Evolutionary conservation across 352 stramenopile genomes (phyloP).

Genomic region (Saprolegnia parasitica): DNA sequence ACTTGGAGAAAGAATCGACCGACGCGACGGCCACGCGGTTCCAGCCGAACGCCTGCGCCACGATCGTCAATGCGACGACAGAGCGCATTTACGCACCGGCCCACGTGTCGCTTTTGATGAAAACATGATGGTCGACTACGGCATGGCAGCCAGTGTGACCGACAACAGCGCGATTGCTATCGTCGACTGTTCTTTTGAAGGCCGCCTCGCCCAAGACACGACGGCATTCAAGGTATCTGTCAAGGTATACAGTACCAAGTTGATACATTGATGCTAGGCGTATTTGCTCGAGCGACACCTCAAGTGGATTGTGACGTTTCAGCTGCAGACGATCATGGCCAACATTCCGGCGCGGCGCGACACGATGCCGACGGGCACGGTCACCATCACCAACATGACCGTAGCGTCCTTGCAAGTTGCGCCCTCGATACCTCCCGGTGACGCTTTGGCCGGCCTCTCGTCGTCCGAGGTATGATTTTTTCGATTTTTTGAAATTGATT

Average conservation of each 20-base stretch:
- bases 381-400: constrained; percentile 18
- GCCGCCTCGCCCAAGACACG: constrained; percentile 11
- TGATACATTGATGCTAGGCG: background rate
- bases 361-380: constrained; percentile 22
- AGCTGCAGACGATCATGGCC: constrained; percentile 25
- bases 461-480: background rate
- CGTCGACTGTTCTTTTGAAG: constrained; percentile 25
- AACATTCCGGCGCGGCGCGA: constrained; percentile 19
- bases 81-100: constrained; percentile 13
- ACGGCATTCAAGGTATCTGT: constrained; percentile 14
- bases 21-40: background rate
- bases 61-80: constrained; percentile 7
- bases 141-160: background rate
- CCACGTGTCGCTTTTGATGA: background rate
- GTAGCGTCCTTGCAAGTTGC: background rate
- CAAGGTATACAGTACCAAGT: too few relatives aligned
- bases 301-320: constrained; percentile 10
- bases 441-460: background rate
- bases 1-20: background rate
- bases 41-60: background rate
- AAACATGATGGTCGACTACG: background rate
- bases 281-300: constrained; percentile 3
- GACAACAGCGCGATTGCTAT: constrained; percentile 6
- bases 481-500: background rate
- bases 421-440: background rate